Percentiles rank a stretch among this genome's conserved stretches.
Evolutionary conservation across 495 filamentous ascomycete genomes (phyloP).

Genomic region (Neurospora sp.): DNA sequence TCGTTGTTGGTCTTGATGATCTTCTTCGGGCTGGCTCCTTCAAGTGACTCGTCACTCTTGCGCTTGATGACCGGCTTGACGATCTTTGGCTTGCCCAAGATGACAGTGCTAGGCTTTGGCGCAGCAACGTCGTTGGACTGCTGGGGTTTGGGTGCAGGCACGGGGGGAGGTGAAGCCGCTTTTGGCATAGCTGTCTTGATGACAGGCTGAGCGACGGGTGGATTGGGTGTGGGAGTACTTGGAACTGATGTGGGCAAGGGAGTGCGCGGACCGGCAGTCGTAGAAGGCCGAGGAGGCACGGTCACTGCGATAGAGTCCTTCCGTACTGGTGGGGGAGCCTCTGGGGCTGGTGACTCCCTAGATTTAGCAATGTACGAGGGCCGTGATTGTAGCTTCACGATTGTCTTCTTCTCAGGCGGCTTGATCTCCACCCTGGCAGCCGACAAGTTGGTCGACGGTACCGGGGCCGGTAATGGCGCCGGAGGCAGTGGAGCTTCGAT

Average conservation of each 20-base stretch:
- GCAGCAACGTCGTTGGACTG: background rate
- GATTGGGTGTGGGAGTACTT: slow-evolving; percentile 8
- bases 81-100: slow-evolving; percentile 6
- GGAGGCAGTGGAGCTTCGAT: slow-evolving; percentile 2
- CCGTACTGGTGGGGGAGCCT: slow-evolving; percentile 8
- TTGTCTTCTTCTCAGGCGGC: slow-evolving; percentile 20
- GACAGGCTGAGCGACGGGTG: slow-evolving; percentile 17
- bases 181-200: slow-evolving; percentile 3
- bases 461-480: slow-evolving; percentile 8
- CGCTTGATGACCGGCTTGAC: slow-evolving; percentile 22
- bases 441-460: background rate
- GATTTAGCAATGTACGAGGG: background rate
- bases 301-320: slow-evolving; percentile 22
- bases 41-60: slow-evolving; percentile 22
- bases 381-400: slow-evolving; percentile 4
- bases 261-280: background rate
- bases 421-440: slow-evolving; percentile 12
- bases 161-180: slow-evolving; percentile 2
- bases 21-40: slow-evolving; percentile 27
- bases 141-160: background rate
- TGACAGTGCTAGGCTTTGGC: background rate
- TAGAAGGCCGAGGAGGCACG: slow-evolving; percentile 4
- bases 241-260: background rate
- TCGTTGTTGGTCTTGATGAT: slow-evolving; percentile 22
- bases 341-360: slow-evolving; percentile 2